Evolutionary conservation across 169 alveolate genomes (phyloP).

Genomic region (Neospora caninum): DNA sequence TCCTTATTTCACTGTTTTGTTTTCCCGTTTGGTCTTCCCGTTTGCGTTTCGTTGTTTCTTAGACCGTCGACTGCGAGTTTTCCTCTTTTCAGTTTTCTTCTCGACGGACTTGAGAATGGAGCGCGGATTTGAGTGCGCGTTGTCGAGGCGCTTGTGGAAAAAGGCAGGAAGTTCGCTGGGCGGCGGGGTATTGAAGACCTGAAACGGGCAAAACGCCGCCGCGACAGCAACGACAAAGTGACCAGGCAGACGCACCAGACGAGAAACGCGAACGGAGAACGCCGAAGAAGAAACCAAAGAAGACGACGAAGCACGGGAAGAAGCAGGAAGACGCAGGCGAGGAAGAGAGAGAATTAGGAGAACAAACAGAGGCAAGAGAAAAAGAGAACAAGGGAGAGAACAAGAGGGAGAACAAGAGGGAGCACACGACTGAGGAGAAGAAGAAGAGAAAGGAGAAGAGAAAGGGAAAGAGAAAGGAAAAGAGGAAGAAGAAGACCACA

Average conservation of each 20-base stretch:
- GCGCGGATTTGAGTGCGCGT: constrained; percentile 58
- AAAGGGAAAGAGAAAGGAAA: background rate
- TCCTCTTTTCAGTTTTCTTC: background rate
- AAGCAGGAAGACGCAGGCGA: background rate
- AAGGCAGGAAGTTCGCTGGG: constrained; percentile 8
- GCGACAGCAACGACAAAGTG: background rate
- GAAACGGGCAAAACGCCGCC: background rate
- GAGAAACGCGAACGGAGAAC: background rate
- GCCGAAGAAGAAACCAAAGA: background rate
- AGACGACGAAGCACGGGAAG: background rate
- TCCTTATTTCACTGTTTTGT: no score
- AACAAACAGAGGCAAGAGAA: background rate
- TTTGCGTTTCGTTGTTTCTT: no score
- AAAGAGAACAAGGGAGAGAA: background rate
- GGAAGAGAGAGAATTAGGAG: no score
- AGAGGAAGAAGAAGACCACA: no score
- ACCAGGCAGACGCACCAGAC: background rate
- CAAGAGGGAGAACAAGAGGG: background rate
- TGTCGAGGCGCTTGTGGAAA: constrained; percentile 53
- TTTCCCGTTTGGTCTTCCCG: no score
- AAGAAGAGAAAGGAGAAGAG: background rate
- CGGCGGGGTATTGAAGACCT: constrained; percentile 31
- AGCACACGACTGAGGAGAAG: background rate
- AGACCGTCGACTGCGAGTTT: no score
- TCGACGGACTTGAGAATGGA: constrained; percentile 45